These are phyloP conservation scores for Coniosporium apollinis DNA, from an alignment of 495 filamentous ascomycete genomes.

Conservation along the genomic window DNA sequence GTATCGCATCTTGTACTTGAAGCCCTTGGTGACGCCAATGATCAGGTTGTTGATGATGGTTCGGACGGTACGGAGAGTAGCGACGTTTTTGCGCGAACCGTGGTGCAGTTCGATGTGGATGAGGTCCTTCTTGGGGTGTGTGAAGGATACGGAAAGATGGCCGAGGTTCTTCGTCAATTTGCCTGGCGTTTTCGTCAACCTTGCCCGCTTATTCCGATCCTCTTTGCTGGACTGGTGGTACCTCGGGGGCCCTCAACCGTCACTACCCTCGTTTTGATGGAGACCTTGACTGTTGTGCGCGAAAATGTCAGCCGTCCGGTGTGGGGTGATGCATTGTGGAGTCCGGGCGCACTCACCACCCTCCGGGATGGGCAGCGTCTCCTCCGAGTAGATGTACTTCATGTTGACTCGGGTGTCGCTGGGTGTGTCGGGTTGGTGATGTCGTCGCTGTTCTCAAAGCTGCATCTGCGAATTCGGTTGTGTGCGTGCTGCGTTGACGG, in stretches of 20 bases:
- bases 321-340: neutral
- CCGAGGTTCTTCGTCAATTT: constrained; percentile 91
- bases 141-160: constrained; percentile 91
- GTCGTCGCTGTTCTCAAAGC: too few species aligned
- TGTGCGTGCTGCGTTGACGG: too few species aligned
- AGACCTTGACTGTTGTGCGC: constrained; percentile 61
- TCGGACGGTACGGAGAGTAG: constrained; percentile 92
- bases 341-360: constrained; percentile 59
- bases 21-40: constrained; percentile 93
- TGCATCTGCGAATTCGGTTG: too few species aligned
- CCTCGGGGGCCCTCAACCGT: constrained; percentile 92
- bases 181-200: constrained; percentile 29
- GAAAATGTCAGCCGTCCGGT: constrained; percentile 10
- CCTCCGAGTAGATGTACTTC: constrained; percentile 95
- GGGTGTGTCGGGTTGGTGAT: neutral
- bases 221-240: constrained; percentile 20
- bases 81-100: constrained; percentile 90
- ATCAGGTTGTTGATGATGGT: constrained; percentile 96
- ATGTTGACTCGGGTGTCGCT: constrained; percentile 40
- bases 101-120: constrained; percentile 97
- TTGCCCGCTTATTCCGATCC: constrained; percentile 1
- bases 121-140: constrained; percentile 55
- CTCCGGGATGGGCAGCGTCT: constrained; percentile 85
- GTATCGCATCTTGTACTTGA: constrained; percentile 99
- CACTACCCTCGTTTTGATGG: constrained; percentile 87